Percentiles rank a stretch among this genome's conserved stretches.
These are phyloP conservation scores for Coemansia guatemalensis DNA, from an alignment of 192 early-diverging fungal species.

Conservation along the genomic window DNA sequence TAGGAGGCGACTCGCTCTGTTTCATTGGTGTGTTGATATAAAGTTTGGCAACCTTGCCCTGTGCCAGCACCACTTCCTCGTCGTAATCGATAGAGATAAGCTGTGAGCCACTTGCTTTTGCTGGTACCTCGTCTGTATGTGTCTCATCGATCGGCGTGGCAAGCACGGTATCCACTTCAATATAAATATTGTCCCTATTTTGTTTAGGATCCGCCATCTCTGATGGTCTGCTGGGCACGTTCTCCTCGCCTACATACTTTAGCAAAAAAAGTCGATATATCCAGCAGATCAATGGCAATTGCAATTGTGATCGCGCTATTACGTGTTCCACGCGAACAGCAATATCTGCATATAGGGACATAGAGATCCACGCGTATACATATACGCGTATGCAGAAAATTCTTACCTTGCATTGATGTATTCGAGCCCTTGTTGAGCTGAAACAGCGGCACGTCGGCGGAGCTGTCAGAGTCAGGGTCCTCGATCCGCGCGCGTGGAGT, in stretches of 20 bases:
- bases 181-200: neutral
- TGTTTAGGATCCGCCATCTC: neutral
- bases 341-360: neutral
- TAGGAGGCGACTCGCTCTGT: neutral
- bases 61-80: neutral
- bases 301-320: neutral
- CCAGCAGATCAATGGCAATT: neutral
- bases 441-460: neutral
- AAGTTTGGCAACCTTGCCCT: neutral
- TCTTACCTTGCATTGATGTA: neutral
- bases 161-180: neutral
- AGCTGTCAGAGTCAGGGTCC: neutral
- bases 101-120: neutral
- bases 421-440: neutral
- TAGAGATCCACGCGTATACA: neutral
- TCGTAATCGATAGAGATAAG: neutral
- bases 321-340: neutral
- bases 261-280: neutral
- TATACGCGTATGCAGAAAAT: neutral
- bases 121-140: neutral
- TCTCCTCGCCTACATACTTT: neutral
- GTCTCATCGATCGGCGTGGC: neutral
- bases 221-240: neutral
- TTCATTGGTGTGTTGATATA: neutral
- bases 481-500: neutral